Percentiles rank a stretch among this genome's conserved stretches.
Evolutionary conservation across 2,329 filamentous ascomycete genomes (phyloP).

Genomic region (Aureobasidium sp.): DNA sequence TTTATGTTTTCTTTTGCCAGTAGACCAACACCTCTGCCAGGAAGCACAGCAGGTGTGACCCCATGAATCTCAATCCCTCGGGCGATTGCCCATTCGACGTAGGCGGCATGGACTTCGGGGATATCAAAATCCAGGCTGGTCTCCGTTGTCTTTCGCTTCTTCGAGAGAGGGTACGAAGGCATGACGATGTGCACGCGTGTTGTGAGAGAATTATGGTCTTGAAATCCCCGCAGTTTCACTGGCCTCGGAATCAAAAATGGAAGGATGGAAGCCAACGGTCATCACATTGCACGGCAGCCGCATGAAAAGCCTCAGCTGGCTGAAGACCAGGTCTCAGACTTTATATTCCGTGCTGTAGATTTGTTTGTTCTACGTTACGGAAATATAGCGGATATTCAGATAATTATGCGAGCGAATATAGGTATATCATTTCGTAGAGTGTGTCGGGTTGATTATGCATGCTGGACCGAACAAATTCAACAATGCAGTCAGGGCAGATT

Average conservation of each 20-base stretch:
- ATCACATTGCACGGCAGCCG: slow-evolving; percentile 4
- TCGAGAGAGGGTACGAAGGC: not conserved
- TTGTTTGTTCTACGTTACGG: not conserved
- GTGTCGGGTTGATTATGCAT: not conserved
- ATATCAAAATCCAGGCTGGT: not conserved
- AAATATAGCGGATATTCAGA: not conserved
- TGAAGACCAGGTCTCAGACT: not conserved
- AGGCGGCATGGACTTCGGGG: slow-evolving; percentile 38
- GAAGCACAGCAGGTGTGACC: slow-evolving; percentile 57
- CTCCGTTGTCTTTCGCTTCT: not conserved
- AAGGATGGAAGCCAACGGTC: not conserved
- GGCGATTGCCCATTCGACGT: slow-evolving; percentile 58
- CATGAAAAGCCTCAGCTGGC: not conserved
- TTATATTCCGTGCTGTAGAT: not conserved
- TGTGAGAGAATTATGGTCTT: not conserved
- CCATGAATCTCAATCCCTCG: slow-evolving; percentile 60
- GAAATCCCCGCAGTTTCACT: not conserved
- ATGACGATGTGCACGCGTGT: not conserved
- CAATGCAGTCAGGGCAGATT: not conserved
- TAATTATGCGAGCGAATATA: not conserved
- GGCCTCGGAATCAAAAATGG: not conserved
- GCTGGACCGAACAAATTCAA: not conserved
- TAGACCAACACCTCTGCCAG: slow-evolving; percentile 69
- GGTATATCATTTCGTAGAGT: not conserved
- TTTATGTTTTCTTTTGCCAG: slow-evolving; percentile 59